Conservation (phyloP, 257 asterid genomes). For the Nicotiana benthamiana region DNA sequence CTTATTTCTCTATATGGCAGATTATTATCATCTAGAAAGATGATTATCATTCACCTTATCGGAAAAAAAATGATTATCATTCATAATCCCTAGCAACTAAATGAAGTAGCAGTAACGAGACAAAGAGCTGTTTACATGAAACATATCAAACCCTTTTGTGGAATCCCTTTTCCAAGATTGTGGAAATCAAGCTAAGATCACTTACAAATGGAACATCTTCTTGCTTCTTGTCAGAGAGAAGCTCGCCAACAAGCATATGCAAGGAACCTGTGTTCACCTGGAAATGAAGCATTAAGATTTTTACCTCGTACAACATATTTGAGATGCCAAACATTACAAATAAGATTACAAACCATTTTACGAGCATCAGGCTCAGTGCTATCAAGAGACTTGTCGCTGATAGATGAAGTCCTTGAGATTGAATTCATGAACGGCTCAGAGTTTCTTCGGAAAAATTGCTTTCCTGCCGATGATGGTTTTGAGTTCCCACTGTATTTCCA, state of each 20-base stretch:
- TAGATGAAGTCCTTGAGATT: slow-evolving; percentile 41
- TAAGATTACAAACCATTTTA: slow-evolving; percentile 39
- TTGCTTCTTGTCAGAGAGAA: slow-evolving; percentile 55
- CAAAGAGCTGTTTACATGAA: background rate
- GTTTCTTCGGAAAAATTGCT: slow-evolving; percentile 43
- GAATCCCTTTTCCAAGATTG: background rate
- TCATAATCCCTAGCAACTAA: background rate
- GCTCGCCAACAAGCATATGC: slow-evolving; percentile 38
- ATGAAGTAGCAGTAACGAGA: background rate
- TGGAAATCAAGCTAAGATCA: slow-evolving; percentile 1
- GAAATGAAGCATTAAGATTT: slow-evolving; percentile 15
- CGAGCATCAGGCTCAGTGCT: slow-evolving; percentile 25
- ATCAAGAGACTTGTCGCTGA: slow-evolving; percentile 40
- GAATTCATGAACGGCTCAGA: slow-evolving; percentile 52
- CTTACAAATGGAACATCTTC: slow-evolving; percentile 86
- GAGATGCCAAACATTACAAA: background rate
- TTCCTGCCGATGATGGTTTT: slow-evolving; percentile 44
- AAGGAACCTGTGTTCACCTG: slow-evolving; percentile 52
- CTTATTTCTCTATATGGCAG: background rate
- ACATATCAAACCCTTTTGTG: background rate
- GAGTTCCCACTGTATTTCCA: slow-evolving; percentile 54
- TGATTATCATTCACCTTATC: background rate
- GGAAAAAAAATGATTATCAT: background rate
- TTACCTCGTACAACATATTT: background rate
- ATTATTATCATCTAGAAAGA: background rate